phyloP scores from a whole-genome alignment of 495 filamentous ascomycete genomes.

The Penicillium fimorum region DNA sequence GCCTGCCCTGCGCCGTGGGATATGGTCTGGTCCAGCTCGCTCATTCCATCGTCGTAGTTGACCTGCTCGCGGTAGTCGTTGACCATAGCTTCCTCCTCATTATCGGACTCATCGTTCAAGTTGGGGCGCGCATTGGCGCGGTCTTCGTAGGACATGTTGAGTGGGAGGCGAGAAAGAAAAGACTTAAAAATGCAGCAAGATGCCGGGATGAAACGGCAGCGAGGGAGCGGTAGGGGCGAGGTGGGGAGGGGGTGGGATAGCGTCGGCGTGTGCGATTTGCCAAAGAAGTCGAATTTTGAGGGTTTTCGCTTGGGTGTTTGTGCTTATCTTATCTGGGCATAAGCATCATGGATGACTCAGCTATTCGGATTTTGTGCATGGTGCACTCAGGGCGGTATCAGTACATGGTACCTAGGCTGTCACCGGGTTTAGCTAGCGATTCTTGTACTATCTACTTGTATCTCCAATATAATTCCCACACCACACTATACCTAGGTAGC shows the following conservation, averaged over 20 bases:
- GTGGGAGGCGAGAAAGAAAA: slow-evolving; percentile 18
- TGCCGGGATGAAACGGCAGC: slow-evolving; percentile 26
- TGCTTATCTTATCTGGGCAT: slow-evolving; percentile 52
- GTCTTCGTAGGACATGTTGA: slow-evolving; percentile 52
- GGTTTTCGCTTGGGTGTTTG: slow-evolving; percentile 52
- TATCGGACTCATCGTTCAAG: slow-evolving; percentile 80
- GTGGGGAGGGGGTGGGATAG: slow-evolving; percentile 31
- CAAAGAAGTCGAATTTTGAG: slow-evolving; percentile 50
- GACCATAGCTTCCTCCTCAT: slow-evolving; percentile 90
- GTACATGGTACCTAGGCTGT: background rate
- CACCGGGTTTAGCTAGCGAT: background rate
- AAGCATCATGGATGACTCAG: slow-evolving; percentile 37
- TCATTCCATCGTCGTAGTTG: slow-evolving; percentile 80
- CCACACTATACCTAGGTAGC: background rate
- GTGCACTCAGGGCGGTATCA: background rate
- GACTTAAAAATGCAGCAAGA: slow-evolving; percentile 14
- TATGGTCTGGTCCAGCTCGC: slow-evolving; percentile 68
- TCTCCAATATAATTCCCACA: background rate
- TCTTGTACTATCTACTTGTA: background rate
- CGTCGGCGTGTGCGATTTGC: slow-evolving; percentile 50
- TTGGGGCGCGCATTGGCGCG: slow-evolving; percentile 50
- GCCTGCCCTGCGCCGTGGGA: slow-evolving; percentile 48
- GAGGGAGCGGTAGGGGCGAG: slow-evolving; percentile 22
- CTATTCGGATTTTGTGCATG: background rate
- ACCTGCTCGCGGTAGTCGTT: slow-evolving; percentile 95